phyloP scores from a whole-genome alignment of 2,329 filamentous ascomycete species.

The Xylaria sp. region DNA sequence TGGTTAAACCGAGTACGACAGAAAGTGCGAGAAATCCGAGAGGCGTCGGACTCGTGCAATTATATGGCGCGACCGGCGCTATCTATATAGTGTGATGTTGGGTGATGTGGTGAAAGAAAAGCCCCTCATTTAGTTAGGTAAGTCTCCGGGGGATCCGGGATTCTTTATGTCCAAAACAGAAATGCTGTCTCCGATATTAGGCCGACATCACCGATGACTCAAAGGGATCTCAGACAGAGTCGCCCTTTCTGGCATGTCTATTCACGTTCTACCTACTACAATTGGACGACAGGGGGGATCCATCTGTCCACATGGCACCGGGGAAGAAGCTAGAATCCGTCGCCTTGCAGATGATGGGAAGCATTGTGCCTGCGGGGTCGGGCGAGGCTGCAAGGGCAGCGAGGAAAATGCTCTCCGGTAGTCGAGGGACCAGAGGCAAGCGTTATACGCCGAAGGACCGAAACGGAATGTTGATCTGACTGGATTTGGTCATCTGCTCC shows the following conservation, averaged over 20 bases:
- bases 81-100: conserved; percentile 11
- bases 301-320: not conserved
- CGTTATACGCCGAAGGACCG: conserved; percentile 22
- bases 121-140: conserved; percentile 16
- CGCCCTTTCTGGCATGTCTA: not conserved
- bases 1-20: not conserved
- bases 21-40: not conserved
- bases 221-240: not conserved
- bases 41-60: not conserved
- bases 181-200: conserved; percentile 13
- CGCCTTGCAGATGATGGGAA: not conserved
- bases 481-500: conserved; percentile 19
- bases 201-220: conserved; percentile 33
- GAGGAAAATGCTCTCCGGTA: not conserved
- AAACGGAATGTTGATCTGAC: conserved; percentile 23
- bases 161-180: not conserved
- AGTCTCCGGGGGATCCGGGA: conserved; percentile 26
- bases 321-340: not conserved
- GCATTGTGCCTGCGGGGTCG: not conserved
- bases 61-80: conserved; percentile 8
- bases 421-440: not conserved
- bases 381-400: conserved; percentile 14
- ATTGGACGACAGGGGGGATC: conserved; percentile 11
- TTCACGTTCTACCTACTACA: not conserved
- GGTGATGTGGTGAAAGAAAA: conserved; percentile 3